Base-by-base conservation (phyloP, 2,329 filamentous ascomycete genomes). In the Alternaria atra region DNA sequence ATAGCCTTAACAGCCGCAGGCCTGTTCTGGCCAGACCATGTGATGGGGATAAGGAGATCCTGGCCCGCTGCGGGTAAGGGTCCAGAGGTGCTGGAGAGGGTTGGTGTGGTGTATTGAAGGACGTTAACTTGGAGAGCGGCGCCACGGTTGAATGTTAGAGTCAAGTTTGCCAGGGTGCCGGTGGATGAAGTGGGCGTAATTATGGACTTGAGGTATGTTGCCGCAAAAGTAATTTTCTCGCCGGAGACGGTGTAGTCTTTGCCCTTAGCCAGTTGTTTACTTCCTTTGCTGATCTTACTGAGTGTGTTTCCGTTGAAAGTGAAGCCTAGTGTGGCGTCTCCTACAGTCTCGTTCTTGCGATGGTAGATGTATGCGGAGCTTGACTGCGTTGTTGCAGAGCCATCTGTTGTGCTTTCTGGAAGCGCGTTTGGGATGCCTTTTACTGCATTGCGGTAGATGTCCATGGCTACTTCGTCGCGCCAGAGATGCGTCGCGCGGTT, bases 361-460 rank as follows among this genome's bases (percentile, higher is more conserved):
- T 87, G 84, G 74, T 85, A 88, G 8, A 88, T 75, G 64, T 83
- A 86, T 0, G 87, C 86, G 0, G 83, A 85, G 25, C 81, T 84
- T 5, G 64, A 76, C 64, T 88, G 85, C 2, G 70, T 78, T 0
- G 80, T 79, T 0, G 82, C 81, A 0, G 74, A 66, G 3, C 76
- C 75, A 61, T 88, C 84, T 0, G 79, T 81, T 0, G 85, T 86
- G 61, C 83, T 84, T 40, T 84, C 83, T 0, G 86, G 80, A 0
- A 89, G 77, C 5, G 81, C 80, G 63, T 88, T 89, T 2, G 67
- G 64, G 2, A 78, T 75, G 1, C 83, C 82, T 9, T 78, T 75
- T 2, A 74, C 77, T 0, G 83, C 83, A 40, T 82, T 81, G 15
- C 79, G 70, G 47, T 86, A 75, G 60, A 89, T 84, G 6, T 81